phyloP scores from a whole-genome alignment of 805 yeast species.

The Pichia scutulata region DNA sequence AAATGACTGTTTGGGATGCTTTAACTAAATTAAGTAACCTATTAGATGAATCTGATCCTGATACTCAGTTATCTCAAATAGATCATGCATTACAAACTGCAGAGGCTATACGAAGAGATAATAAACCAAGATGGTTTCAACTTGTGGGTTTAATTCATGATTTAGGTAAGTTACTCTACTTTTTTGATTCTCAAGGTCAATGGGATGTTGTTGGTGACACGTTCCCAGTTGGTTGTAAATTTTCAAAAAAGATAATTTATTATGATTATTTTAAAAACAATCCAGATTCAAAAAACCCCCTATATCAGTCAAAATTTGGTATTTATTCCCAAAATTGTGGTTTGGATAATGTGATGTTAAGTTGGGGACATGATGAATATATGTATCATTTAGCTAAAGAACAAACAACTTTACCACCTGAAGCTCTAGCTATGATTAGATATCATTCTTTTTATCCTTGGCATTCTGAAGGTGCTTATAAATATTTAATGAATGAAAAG shows the following conservation, averaged over 20 bases:
- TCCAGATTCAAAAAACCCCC: constrained; percentile 55
- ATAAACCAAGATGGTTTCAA: constrained; percentile 71
- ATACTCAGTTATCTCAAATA: constrained; percentile 64
- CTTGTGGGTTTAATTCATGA: constrained; percentile 67
- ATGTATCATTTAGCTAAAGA: constrained; percentile 65
- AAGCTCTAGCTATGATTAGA: constrained; percentile 66
- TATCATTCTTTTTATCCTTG: constrained; percentile 73
- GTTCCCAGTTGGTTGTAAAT: constrained; percentile 67
- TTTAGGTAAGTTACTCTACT: constrained; percentile 59
- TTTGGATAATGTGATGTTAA: constrained; percentile 58
- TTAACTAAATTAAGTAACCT: constrained; percentile 51
- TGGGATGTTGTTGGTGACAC: constrained; percentile 82
- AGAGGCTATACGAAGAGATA: constrained; percentile 60
- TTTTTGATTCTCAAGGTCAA: constrained; percentile 65
- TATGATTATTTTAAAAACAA: constrained; percentile 52
- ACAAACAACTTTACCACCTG: constrained; percentile 55
- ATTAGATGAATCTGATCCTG: constrained; percentile 69
- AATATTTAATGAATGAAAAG: constrained; percentile 54
- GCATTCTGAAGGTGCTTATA: constrained; percentile 65
- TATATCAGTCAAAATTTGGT: constrained; percentile 59
- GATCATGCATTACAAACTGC: constrained; percentile 74
- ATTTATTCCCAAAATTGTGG: constrained; percentile 61
- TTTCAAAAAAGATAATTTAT: constrained; percentile 50
- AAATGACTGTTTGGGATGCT: constrained; percentile 69
- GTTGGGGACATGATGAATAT: constrained; percentile 78